A percentile compares a stretch with the other conserved stretches of the same genome.
phyloP scores from a whole-genome alignment of 2,329 filamentous ascomycete genomes.

The Reticulascus tulasneorum region DNA sequence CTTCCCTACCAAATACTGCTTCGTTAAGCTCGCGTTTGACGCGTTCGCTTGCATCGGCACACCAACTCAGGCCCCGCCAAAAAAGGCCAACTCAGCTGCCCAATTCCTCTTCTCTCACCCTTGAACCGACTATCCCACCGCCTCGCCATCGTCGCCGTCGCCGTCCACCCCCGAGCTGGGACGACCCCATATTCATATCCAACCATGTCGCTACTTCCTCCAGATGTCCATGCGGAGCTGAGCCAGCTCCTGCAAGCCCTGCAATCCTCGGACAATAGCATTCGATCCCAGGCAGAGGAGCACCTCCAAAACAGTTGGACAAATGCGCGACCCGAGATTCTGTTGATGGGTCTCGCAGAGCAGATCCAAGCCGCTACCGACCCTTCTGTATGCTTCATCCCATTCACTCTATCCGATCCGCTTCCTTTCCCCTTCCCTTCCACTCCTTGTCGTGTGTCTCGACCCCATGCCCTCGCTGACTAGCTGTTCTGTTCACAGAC shows the following conservation, averaged over 20 bases:
- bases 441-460: constrained; percentile 4
- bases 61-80: constrained; percentile 12
- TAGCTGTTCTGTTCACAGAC: constrained; percentile 47
- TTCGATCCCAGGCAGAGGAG: constrained; percentile 83
- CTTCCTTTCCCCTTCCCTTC: constrained; percentile 9
- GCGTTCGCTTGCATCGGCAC: constrained; percentile 9
- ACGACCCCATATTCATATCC: no score
- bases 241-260: constrained; percentile 82
- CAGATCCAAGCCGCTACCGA: constrained; percentile 79
- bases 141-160: no score
- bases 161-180: no score
- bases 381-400: constrained; percentile 51
- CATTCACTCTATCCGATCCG: constrained; percentile 2
- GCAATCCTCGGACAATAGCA: constrained; percentile 82
- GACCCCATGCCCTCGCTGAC: neutral
- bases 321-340: constrained; percentile 71
- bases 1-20: neutral
- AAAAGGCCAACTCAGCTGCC: constrained; percentile 9
- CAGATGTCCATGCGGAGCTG: constrained; percentile 81
- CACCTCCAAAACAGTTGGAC: constrained; percentile 91
- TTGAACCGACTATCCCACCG: no score
- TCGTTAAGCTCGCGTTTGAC: constrained; percentile 5
- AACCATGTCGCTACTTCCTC: constrained; percentile 78
- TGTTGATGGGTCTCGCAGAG: constrained; percentile 91
- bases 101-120: constrained; percentile 9